A percentile compares a stretch with the other conserved stretches of the same genome.
Evolutionary conservation across 305 asterid genomes (phyloP).

Genomic region (Rubia occidens): DNA sequence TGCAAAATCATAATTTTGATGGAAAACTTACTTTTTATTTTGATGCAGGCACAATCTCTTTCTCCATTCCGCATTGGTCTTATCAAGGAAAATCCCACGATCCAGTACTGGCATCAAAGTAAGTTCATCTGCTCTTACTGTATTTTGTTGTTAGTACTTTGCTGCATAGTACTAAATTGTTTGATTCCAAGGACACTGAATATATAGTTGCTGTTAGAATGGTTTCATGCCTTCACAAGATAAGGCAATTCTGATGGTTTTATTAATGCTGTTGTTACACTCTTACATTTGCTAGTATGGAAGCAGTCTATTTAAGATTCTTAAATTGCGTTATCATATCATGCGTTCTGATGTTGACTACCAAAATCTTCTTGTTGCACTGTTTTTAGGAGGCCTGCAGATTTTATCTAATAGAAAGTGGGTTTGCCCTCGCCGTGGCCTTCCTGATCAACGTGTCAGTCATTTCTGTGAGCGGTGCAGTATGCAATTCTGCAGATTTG

Average conservation of each 20-base stretch:
- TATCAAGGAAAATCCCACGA: slow-evolving; percentile 87
- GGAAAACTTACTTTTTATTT: slow-evolving; percentile 13
- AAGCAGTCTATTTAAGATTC: background rate
- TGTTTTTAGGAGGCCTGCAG: slow-evolving; percentile 79
- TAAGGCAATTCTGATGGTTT: background rate
- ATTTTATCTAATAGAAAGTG: slow-evolving; percentile 79
- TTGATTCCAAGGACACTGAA: background rate
- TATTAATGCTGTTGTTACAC: background rate
- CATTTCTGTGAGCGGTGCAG: slow-evolving; percentile 86
- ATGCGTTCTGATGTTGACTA: background rate
- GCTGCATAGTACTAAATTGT: background rate
- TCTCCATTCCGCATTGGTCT: slow-evolving; percentile 94
- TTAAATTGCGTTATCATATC: background rate
- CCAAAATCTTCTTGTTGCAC: background rate
- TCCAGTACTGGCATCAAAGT: slow-evolving; percentile 72
- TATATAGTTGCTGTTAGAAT: background rate
- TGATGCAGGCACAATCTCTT: slow-evolving; percentile 81
- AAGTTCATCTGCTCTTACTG: slow-evolving; percentile 20
- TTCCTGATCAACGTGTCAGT: slow-evolving; percentile 80
- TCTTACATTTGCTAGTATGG: background rate
- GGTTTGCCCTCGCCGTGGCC: slow-evolving; percentile 71
- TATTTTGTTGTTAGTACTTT: slow-evolving; percentile 1
- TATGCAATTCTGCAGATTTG: slow-evolving; percentile 64
- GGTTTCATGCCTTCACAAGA: background rate
- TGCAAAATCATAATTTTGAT: background rate